Base-by-base conservation (phyloP, 169 alveolate genomes). In the Cardiosporidium cionae region DNA sequence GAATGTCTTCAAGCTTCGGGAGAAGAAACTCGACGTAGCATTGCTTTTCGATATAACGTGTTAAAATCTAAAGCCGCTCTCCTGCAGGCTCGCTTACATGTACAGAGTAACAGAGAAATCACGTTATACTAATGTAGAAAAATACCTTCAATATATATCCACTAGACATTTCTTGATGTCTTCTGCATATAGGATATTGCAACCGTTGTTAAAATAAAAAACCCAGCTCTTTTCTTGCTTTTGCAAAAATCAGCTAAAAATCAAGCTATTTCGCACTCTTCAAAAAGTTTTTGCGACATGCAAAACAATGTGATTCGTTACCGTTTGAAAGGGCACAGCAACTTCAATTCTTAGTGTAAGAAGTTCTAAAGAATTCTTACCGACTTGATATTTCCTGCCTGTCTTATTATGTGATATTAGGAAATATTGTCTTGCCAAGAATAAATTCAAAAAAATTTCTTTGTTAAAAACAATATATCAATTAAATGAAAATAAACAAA, bases 1-100 rank as follows among this genome's bases (percentile, higher is more conserved):
- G 95, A 94, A 72, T 93, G 93, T 81, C 80, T 79, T 32, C 93
- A 94, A 25, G 85, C 95, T 1, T 80, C 96, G 1, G 99, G 94
- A 73, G 97, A 94, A 58, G 70, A 84, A 52, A 86, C 92, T 32
- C 87, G 94, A 70, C 90, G 91, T 76, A 87, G 88, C 69, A 92
- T 95, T 70, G 85, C 96, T 23, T 95, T 74, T 82, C 85, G 93
- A 79, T 92, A 93, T 84, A 89, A 90, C 82, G 76, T 92, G 1
- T 76, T 91, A 3, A 93, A 91, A 83, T 82, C 91, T 27, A 91
- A 90, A 72, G 82, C 91, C 16, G 85, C 92, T 23, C 78, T 89
- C 32, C 81, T 90, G 89, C 94, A 93, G 75, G 93, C 91, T 22
- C 81, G 94, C 69, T 73, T 87, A n/a, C 78, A 86, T 32, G 93